Percentiles rank a stretch among this genome's conserved stretches.
Conservation (phyloP, 345 rosid species). For the Clarkia xantiana region DNA sequence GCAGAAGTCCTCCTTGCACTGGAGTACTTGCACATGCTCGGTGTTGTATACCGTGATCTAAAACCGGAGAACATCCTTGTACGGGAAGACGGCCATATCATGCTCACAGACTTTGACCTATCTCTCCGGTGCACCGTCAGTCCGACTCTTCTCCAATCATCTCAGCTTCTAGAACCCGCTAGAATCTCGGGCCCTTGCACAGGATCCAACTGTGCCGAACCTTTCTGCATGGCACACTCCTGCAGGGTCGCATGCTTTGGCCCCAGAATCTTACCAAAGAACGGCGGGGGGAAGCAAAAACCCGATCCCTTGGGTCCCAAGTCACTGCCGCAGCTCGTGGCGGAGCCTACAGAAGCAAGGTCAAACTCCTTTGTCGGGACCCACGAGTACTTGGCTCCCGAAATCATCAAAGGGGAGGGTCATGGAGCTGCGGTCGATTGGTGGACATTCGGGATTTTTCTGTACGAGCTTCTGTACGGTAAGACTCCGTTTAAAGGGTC, state of each 20-base stretch:
- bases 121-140: slow-evolving; percentile 71
- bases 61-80: slow-evolving; percentile 92
- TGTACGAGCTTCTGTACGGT: slow-evolving; percentile 71
- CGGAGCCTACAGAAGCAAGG: slow-evolving; percentile 85
- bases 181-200: background rate
- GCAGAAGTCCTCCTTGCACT: slow-evolving; percentile 89
- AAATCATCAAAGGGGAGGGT: too few relatives aligned
- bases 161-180: slow-evolving; percentile 10
- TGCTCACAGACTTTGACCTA: slow-evolving; percentile 88
- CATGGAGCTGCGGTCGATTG: slow-evolving; percentile 96
- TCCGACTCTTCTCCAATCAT: slow-evolving; percentile 64
- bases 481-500: slow-evolving; percentile 74
- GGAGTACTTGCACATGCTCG: slow-evolving; percentile 94
- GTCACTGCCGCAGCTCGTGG: slow-evolving; percentile 78
- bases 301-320: slow-evolving; percentile 16
- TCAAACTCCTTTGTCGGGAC: slow-evolving; percentile 95
- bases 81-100: slow-evolving; percentile 90
- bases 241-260: background rate
- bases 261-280: background rate
- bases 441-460: slow-evolving; percentile 88
- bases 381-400: too few relatives aligned
- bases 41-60: slow-evolving; percentile 71
- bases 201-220: background rate
- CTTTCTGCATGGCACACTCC: background rate
- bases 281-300: slow-evolving; percentile 1